Evolutionary conservation across 306 rosid genomes (phyloP).

Genomic region (Gastrolobium bilobum): DNA sequence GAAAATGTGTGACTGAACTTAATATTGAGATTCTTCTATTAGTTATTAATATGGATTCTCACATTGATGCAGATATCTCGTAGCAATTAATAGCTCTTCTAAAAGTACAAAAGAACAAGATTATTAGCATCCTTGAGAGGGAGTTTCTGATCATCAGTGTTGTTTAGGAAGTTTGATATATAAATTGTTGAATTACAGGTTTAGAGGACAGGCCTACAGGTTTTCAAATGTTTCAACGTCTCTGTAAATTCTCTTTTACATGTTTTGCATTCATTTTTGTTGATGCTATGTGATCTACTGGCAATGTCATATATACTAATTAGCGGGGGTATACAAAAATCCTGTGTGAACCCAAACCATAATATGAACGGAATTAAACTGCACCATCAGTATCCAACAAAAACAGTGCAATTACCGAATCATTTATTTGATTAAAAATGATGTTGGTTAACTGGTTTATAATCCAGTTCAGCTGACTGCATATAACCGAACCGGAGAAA

Average conservation of each 20-base stretch:
- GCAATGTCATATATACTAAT: not conserved
- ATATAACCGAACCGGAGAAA: no score
- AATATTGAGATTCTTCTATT: constrained; percentile 13
- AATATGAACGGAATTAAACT: no score
- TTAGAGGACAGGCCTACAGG: constrained; percentile 24
- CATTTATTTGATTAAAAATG: no score
- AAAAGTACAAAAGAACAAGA: constrained; percentile 28
- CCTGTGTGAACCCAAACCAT: no score
- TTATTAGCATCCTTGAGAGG: constrained; percentile 29
- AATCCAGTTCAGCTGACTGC: no score
- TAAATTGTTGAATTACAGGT: constrained; percentile 28
- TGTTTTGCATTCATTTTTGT: constrained; percentile 27
- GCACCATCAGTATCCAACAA: no score
- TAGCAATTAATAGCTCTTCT: constrained; percentile 94
- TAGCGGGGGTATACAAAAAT: not conserved
- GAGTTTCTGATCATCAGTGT: constrained; percentile 2
- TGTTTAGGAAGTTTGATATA: constrained; percentile 29
- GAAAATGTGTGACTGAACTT: constrained; percentile 2
- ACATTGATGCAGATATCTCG: constrained; percentile 80
- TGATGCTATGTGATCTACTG: constrained; percentile 7
- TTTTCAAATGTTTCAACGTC: constrained; percentile 29
- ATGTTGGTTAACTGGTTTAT: no score
- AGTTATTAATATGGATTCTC: constrained; percentile 25
- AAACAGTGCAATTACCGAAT: no score
- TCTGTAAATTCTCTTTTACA: constrained; percentile 2